These are phyloP conservation scores for Beta vulgaris DNA, from an alignment of 148 eudicot species.

Conservation along the genomic window DNA sequence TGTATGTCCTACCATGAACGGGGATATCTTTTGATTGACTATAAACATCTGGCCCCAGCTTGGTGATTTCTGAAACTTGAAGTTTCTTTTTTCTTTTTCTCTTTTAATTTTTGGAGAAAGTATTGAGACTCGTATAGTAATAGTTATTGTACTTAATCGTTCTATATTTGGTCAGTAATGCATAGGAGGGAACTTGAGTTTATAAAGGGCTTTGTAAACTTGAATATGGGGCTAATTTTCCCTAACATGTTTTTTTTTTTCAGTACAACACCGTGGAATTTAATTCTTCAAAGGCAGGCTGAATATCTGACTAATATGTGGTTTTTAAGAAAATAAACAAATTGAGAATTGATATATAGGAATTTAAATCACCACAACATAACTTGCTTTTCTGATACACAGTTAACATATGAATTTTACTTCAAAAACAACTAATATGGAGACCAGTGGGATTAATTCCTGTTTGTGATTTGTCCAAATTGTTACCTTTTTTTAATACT, in stretches of 20 bases:
- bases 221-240: background rate
- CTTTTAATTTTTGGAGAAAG: background rate
- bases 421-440: background rate
- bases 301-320: background rate
- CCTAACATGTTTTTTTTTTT: background rate
- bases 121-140: no score
- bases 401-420: background rate
- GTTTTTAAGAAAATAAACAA: no score
- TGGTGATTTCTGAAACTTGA: background rate
- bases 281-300: background rate
- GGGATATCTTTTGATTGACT: no score
- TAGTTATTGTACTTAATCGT: no score
- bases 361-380: no score
- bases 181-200: background rate
- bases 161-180: no score
- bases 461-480: background rate
- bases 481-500: background rate
- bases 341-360: no score
- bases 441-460: background rate
- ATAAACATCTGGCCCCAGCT: no score
- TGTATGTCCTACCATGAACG: no score
- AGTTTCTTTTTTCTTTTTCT: background rate
- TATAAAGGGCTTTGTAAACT: background rate
- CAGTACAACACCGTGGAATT: background rate
- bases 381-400: background rate